Percentiles rank a stretch among this genome's conserved stretches.
phyloP scores from a whole-genome alignment of 2,329 filamentous ascomycete species.

The Chalara sp. region DNA sequence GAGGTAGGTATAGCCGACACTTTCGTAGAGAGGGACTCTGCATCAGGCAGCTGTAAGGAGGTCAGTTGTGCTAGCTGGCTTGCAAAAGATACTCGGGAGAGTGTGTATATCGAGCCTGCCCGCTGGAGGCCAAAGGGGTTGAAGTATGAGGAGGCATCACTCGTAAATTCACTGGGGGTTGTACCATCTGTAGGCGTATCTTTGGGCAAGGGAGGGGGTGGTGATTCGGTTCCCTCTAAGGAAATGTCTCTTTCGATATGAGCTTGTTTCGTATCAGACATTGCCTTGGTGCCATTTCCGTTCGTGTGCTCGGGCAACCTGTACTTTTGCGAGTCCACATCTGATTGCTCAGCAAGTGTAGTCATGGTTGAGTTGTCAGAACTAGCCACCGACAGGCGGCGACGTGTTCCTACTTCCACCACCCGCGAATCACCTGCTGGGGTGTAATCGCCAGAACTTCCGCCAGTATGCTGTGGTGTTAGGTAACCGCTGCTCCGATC shows the following conservation, averaged over 20 bases:
- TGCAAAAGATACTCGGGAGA: constrained; percentile 86
- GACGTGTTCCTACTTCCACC: constrained; percentile 20
- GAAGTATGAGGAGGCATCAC: constrained; percentile 46
- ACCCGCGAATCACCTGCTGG: constrained; percentile 14
- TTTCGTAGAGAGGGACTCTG: constrained; percentile 72
- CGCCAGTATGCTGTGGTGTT: constrained; percentile 24
- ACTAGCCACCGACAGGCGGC: constrained; percentile 16
- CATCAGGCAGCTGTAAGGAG: constrained; percentile 80
- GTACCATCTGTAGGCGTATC: constrained; percentile 38
- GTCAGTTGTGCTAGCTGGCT: constrained; percentile 91
- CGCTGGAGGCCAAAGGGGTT: constrained; percentile 59
- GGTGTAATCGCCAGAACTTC: constrained; percentile 17
- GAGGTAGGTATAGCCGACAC: constrained; percentile 82
- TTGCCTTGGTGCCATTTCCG: constrained; percentile 60
- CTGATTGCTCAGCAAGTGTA: constrained; percentile 35
- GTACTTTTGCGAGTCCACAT: constrained; percentile 70
- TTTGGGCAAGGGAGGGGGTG: constrained; percentile 44
- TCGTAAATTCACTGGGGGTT: constrained; percentile 28
- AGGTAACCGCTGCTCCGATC: constrained; percentile 35
- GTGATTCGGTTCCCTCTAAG: constrained; percentile 27
- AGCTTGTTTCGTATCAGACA: constrained; percentile 48
- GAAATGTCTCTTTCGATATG: constrained; percentile 45
- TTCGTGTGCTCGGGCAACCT: constrained; percentile 64
- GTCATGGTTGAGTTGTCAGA: constrained; percentile 21
- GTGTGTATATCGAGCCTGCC: constrained; percentile 84